Base-by-base conservation (phyloP, 257 asterid genomes). In the Ballota nigra region DNA sequence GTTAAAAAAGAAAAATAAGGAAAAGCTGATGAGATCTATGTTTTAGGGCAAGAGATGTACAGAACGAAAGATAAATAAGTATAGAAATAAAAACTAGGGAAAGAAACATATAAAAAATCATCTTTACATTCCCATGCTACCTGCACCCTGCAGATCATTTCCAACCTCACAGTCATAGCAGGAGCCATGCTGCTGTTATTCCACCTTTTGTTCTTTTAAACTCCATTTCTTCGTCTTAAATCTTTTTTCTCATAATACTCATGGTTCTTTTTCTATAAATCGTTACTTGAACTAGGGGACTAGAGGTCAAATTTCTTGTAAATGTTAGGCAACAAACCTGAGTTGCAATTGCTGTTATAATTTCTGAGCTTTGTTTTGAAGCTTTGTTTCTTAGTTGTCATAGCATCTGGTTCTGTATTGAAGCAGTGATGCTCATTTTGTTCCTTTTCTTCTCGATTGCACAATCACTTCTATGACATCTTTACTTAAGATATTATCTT, bases 401-500 rank as follows among this genome's bases (percentile, higher is more conserved):
- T 43, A 20, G 38, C 68, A 67, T 61, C 43, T 52, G 36, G 24
- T 56, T 63, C 66, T 70, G 28, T 60, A 31, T 13, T 11, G 49
- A 16, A 15, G 4, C 34, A 60, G 78, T 43, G 74, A 29, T 55
- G 56, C 65, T 66, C 3, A 11, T 51, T 53, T 52, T 34, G 18
- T 26, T 53, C 47, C 40, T n/a, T 33, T 51, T 65, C 26, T 52
- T 58, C 28, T 75, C 22, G 53, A 29, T 40, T 61, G 70, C 66
- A 51, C 43, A 53, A 57, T 57, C 36, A 60, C 56, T 45, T 53
- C 34, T 55, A 7, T 51, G 53, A 15, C 55, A 62, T 52, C 49
- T 34, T 10, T 33, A 66, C 68, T 58, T 51, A 56, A 80, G 74
- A 53, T 66, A 19, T 23, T 81, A 26, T 20, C 69, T 66, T 75